A percentile compares a stretch with the other conserved stretches of the same genome.
phyloP scores from a whole-genome alignment of 345 rosid genomes.

The Capsella bursapastoris region DNA sequence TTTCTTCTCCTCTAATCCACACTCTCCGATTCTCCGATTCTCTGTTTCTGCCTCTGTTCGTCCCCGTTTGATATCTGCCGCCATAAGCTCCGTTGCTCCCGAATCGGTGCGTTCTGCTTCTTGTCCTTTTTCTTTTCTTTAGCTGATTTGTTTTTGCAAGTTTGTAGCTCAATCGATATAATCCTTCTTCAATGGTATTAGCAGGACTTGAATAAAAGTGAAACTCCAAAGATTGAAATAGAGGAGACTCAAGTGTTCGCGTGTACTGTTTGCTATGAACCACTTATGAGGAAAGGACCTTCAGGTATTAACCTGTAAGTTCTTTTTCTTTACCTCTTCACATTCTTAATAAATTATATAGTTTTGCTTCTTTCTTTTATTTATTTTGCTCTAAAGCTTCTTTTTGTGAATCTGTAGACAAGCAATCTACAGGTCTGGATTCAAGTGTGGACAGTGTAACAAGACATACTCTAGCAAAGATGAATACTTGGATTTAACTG shows the following conservation, averaged over 20 bases:
- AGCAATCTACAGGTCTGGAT: constrained; percentile 91
- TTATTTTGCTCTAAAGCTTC: not conserved
- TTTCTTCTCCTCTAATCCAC: constrained; percentile 40
- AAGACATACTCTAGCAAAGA: constrained; percentile 89
- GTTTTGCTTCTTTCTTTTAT: not conserved
- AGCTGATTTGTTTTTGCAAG: not conserved
- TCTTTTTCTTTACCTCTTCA: constrained; percentile 9
- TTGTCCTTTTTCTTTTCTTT: too few relatives aligned
- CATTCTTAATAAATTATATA: not conserved
- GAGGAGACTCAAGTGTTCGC: constrained; percentile 65
- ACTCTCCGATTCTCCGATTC: constrained; percentile 43
- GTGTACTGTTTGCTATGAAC: constrained; percentile 87
- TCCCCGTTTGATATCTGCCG: constrained; percentile 36
- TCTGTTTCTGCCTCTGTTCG: constrained; percentile 40
- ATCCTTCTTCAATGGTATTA: not conserved
- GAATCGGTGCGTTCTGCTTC: constrained; percentile 48
- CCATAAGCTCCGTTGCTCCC: constrained; percentile 49
- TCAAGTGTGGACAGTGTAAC: constrained; percentile 77
- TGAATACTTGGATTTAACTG: constrained; percentile 77
- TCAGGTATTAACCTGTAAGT: constrained; percentile 89
- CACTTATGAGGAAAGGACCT: constrained; percentile 87
- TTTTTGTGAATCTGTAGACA: constrained; percentile 52
- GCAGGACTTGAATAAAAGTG: constrained; percentile 32
- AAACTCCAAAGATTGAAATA: constrained; percentile 44
- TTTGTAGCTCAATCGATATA: not conserved